A percentile compares a stretch with the other conserved stretches of the same genome.
Evolutionary conservation across 305 asterid genomes (phyloP).

Genomic region (Solanum hybrid): DNA sequence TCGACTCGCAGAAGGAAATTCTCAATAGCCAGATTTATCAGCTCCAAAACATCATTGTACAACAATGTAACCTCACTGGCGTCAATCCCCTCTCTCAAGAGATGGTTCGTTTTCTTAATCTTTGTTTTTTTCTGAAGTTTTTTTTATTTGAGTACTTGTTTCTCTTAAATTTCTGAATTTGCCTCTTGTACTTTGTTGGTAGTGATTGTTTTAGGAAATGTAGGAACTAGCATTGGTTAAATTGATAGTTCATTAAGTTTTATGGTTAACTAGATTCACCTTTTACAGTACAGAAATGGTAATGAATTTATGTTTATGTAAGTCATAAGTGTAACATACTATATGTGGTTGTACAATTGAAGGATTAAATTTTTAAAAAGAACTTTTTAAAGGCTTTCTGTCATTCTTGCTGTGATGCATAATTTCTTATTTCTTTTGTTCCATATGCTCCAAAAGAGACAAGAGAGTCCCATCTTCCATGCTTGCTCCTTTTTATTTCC

Average conservation of each 20-base stretch:
- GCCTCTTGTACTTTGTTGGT: background rate
- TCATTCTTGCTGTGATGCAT: background rate
- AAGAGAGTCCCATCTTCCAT: background rate
- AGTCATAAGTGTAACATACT: background rate
- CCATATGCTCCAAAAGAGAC: background rate
- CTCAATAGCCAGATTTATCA: conserved; percentile 60
- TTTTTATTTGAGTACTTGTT: background rate
- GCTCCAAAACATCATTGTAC: conserved; percentile 58
- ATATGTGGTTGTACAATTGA: background rate
- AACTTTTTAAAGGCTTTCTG: background rate
- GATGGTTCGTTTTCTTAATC: conserved; percentile 41
- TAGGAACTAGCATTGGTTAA: background rate
- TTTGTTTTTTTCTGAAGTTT: background rate
- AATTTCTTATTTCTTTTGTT: background rate
- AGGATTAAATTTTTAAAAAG: background rate
- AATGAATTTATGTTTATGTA: background rate
- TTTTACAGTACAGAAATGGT: background rate
- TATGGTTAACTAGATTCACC: background rate
- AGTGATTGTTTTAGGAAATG: background rate
- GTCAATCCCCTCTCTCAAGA: conserved; percentile 96
- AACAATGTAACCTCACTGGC: conserved; percentile 89
- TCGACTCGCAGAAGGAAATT: conserved; percentile 58
- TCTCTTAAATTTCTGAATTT: background rate
- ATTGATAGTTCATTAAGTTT: background rate
- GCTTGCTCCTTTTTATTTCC: background rate